Evolutionary conservation across 306 rosid genomes (phyloP).

Genomic region (Quercus engelmannii): DNA sequence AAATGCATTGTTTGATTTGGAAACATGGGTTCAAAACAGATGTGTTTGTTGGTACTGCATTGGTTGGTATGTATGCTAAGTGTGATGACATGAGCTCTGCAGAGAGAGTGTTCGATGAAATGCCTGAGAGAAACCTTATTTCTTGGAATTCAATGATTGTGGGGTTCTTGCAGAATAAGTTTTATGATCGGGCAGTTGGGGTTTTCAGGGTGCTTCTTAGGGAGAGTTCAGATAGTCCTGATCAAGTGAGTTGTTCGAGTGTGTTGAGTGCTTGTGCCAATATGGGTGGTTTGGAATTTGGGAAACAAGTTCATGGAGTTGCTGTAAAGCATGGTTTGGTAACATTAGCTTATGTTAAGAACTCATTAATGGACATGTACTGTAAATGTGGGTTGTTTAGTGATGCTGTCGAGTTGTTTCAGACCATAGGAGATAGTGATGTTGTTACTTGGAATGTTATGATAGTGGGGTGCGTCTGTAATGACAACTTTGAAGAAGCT

Average conservation of each 20-base stretch:
- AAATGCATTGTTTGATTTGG: slow-evolving; percentile 44
- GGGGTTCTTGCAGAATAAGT: slow-evolving; percentile 41
- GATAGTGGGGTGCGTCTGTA: slow-evolving; percentile 37
- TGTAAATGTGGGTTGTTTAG: slow-evolving; percentile 41
- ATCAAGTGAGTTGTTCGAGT: slow-evolving; percentile 50
- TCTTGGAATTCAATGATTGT: slow-evolving; percentile 58
- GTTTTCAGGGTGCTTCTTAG: slow-evolving; percentile 30
- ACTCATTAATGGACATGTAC: slow-evolving; percentile 57
- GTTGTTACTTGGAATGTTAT: slow-evolving; percentile 61
- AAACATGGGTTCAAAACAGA: slow-evolving; percentile 40
- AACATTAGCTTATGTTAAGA: slow-evolving; percentile 42
- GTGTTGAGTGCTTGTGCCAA: slow-evolving; percentile 57
- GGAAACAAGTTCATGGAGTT: slow-evolving; percentile 56
- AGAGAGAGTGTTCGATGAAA: slow-evolving; percentile 55
- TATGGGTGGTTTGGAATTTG: slow-evolving; percentile 33
- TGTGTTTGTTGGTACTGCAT: slow-evolving; percentile 43
- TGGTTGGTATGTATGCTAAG: slow-evolving; percentile 50
- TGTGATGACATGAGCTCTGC: slow-evolving; percentile 33
- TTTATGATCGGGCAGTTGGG: slow-evolving; percentile 35
- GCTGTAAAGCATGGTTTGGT: slow-evolving; percentile 45
- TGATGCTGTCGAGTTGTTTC: slow-evolving; percentile 45
- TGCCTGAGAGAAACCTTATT: slow-evolving; percentile 47
- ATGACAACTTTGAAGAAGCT: slow-evolving; percentile 45
- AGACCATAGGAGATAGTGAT: slow-evolving; percentile 37
- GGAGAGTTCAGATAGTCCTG: slow-evolving; percentile 27